Conservation (phyloP, 2,329 filamentous ascomycete species). For the Epichloe baconii region DNA sequence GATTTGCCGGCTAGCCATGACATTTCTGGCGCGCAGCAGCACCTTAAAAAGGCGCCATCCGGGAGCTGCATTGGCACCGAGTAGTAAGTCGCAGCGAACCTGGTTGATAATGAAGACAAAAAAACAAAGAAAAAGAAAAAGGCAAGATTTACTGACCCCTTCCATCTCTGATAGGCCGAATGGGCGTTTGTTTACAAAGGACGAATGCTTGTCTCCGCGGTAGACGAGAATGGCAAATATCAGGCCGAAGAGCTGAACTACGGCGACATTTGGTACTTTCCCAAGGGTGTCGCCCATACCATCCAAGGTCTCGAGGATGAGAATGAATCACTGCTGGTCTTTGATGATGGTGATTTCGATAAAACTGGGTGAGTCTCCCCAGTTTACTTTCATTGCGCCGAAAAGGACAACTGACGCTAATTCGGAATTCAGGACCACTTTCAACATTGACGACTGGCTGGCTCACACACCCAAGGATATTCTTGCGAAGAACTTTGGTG, state of each 20-base stretch:
- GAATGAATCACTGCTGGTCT: constrained; percentile 54
- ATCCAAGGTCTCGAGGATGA: constrained; percentile 52
- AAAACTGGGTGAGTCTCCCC: constrained; percentile 33
- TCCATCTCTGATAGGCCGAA: constrained; percentile 37
- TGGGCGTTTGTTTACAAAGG: constrained; percentile 52
- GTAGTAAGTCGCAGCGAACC: constrained; percentile 33
- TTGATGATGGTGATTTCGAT: constrained; percentile 56
- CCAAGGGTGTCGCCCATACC: constrained; percentile 50
- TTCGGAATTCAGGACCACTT: constrained; percentile 41
- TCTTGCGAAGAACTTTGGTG: constrained; percentile 56
- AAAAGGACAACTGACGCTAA: neutral
- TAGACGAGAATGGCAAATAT: constrained; percentile 47
- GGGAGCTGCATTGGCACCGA: constrained; percentile 55
- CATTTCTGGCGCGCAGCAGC: constrained; percentile 55
- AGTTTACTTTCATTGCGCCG: neutral
- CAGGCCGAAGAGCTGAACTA: constrained; percentile 41
- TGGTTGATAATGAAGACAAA: neutral
- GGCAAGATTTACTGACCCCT: neutral
- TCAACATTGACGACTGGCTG: constrained; percentile 60
- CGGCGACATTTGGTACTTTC: constrained; percentile 58
- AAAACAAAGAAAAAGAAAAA: too few species aligned
- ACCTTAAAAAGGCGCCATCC: constrained; percentile 53
- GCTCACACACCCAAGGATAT: constrained; percentile 49
- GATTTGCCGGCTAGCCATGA: constrained; percentile 53
- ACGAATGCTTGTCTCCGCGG: constrained; percentile 43